Evolutionary conservation across 306 rosid genomes (phyloP), one percentile per base, ranked within the genome.

Genomic region (Prinsepia uniflora): DNA sequence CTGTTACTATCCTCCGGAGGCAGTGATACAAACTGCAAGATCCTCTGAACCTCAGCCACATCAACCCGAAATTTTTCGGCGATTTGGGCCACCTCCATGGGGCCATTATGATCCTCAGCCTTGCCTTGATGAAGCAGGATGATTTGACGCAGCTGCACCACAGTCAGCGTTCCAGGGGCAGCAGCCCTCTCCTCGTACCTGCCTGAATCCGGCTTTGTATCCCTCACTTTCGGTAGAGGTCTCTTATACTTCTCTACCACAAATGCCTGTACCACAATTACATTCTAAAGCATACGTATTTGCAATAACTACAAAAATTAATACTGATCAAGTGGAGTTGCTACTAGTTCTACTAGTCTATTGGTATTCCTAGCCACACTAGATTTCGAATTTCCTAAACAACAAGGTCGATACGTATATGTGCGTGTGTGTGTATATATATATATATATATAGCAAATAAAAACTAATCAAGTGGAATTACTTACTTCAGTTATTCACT

Each of bases 211-310:
- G 82, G 82, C 42, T 79, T 85, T 11, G 92, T 91, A 53, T 87
- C 82, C 67, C 96, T 86, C 62, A 91, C 73, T 71, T 83, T 95
- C 6, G 96, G 99, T 82, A 95, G 81, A 2, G 97, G 86, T 65
- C 97, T 87, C 44, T 78, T 79, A 40, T 81, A 85, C 76, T 71
- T 91, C 20, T 91, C 91, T 78, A 87, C 92, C 86, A 91, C 78
- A 39, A 75, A 80, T 18, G 92, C 91, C 99, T 95, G 92, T 39
- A 72, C 54, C 18, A 66, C 19, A 18, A n/a, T 52, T 30, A 30
- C 36, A 30, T 30, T 30, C 36, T 30, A 2, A 30, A 30, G 36
- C 36, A 30, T 30, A 30, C 36, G 4, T 3, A 30, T 1, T 30
- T 30, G 36, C 36, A 30, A 3, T 30, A 30, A 30, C 4, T 30